A percentile compares a stretch with the other conserved stretches of the same genome.
Conservation (phyloP, 2,329 filamentous ascomycete genomes). For the Hymenoscyphus occultus region DNA sequence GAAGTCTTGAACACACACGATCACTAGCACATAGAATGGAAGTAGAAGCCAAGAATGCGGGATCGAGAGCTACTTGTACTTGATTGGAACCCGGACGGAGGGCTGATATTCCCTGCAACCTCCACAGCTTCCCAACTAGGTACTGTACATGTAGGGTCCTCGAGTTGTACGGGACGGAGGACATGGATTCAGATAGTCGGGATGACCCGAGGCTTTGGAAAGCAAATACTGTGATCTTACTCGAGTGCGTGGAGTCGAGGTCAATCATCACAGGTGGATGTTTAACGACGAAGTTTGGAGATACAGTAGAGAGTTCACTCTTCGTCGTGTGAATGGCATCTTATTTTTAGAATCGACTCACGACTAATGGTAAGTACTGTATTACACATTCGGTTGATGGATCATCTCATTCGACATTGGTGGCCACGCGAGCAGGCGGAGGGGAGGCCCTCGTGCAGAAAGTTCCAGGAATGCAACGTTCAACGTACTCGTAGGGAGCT, state of each 20-base stretch:
- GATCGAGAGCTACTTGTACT: neutral
- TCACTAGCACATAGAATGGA: neutral
- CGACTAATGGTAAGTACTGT: neutral
- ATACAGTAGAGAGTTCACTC: neutral
- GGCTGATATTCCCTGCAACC: neutral
- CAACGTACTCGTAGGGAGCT: no score
- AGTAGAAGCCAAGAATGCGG: neutral
- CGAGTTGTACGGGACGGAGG: no score
- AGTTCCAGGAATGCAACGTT: neutral
- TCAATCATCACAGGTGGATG: neutral
- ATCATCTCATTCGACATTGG: neutral
- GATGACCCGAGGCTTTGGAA: neutral
- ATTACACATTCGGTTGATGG: neutral
- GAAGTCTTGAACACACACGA: neutral
- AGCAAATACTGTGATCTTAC: neutral
- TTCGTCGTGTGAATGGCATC: neutral
- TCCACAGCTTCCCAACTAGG: neutral
- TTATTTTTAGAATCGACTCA: neutral
- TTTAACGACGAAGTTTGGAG: neutral
- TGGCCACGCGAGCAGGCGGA: neutral
- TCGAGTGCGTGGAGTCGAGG: neutral
- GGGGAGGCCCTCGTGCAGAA: neutral
- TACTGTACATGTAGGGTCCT: neutral
- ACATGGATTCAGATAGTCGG: no score
- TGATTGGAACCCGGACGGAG: neutral